Evolutionary conservation across 768 basidiomycete genomes (phyloP).

Genomic region (Trametes sanguinea): DNA sequence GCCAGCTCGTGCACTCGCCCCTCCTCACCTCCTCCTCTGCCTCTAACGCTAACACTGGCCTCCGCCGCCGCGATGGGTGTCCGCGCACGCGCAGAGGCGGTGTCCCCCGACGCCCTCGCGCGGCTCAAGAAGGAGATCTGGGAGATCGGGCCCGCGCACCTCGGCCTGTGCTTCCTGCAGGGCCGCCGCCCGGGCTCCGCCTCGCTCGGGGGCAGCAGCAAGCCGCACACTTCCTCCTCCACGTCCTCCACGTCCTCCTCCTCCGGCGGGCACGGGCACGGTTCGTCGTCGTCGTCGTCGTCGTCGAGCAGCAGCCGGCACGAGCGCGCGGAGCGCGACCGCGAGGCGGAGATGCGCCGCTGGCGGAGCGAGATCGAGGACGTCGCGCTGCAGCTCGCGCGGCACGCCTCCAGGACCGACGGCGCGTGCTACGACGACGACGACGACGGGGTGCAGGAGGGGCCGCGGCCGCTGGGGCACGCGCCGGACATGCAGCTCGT

Average conservation of each 20-base stretch:
- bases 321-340: slow-evolving; percentile 29
- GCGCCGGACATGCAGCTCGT: slow-evolving; percentile 56
- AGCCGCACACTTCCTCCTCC: neutral
- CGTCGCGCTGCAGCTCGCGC: slow-evolving; percentile 75
- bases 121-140: slow-evolving; percentile 75
- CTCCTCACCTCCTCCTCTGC: neutral
- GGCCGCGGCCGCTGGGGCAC: slow-evolving; percentile 18
- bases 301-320: slow-evolving; percentile 1
- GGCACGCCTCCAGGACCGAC: slow-evolving; percentile 56
- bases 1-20: slow-evolving; percentile 65
- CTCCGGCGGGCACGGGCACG: neutral
- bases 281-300: too few species aligned
- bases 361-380: slow-evolving; percentile 61
- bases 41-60: neutral
- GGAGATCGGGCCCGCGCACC: slow-evolving; percentile 60
- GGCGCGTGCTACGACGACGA: slow-evolving; percentile 10
- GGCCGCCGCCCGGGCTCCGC: slow-evolving; percentile 20
- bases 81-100: slow-evolving; percentile 30
- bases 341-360: slow-evolving; percentile 45
- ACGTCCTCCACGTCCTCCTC: neutral
- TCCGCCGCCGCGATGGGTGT: neutral
- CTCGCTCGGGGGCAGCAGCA: slow-evolving; percentile 14
- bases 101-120: slow-evolving; percentile 53
- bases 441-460: slow-evolving; percentile 11
- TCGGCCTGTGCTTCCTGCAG: slow-evolving; percentile 59